Base-by-base conservation (phyloP, 2,329 filamentous ascomycete species). In the Colletotrichum tofieldiae region DNA sequence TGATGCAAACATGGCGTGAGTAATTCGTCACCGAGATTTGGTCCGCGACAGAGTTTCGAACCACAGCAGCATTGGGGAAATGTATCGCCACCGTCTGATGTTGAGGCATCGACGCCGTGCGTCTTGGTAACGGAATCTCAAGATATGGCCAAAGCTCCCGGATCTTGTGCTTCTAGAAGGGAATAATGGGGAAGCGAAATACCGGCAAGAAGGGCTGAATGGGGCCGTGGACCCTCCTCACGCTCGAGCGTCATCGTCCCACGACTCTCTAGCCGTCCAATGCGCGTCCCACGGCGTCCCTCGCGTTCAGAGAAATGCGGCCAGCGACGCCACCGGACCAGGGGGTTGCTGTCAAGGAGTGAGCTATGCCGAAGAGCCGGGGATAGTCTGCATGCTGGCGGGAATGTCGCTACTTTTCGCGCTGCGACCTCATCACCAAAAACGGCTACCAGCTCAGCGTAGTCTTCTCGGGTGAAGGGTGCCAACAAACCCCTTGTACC, bases 181-280 rank as follows among this genome's bases (percentile, higher is more conserved):
- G 56, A 73, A 71, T 47, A 75, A 74, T 75, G 73, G 73, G 60
- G 70, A 66, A 68, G 60, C 59, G 51, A 65, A 72, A 67, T 74
- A 72, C 72, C 73, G 64, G 65, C 58, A 65, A 71, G 68, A 72
- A 75, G 73, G 73, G 72, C 72, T 69, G 65, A 67, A 75, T 65
- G 73, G 73, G 72, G 73, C 67, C 71, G 71, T 71, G 73, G 65
- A 61, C 72, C 72, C 69, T 72, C 72, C 55, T 64, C 64, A 23
- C 54, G 68, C 41, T 67, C 62, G 64, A 74, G 72, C 67, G 67
- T 67, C 71, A 73, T 74, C 64, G 67, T 74, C 64, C 73, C 73
- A 74, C 71, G 60, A 66, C 64, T 71, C 54, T 66, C 45, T 12
- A 60, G 62, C 64, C 51, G 64, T 68, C 56, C 58, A 58, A 39